A percentile compares a stretch with the other conserved stretches of the same genome.
These are phyloP conservation scores for Suillus discolor DNA, from an alignment of 768 basidiomycete genomes.

Conservation along the genomic window DNA sequence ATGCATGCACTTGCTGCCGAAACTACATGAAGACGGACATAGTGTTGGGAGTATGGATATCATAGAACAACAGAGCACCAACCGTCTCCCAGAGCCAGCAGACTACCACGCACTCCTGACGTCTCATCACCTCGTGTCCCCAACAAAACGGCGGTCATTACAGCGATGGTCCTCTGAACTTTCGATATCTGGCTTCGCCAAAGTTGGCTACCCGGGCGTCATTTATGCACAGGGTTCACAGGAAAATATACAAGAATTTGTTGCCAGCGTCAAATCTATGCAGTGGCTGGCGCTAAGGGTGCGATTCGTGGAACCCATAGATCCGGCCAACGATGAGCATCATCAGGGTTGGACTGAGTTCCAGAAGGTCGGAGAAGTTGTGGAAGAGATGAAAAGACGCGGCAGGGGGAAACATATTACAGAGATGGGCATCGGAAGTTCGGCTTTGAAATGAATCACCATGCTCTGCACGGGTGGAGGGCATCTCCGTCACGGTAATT, in stretches of 20 bases:
- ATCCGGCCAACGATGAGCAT: slow-evolving; percentile 5
- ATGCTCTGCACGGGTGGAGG: neutral
- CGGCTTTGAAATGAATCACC: neutral
- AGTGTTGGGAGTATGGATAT: neutral
- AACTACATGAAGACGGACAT: slow-evolving; percentile 45
- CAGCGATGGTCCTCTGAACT: slow-evolving; percentile 59
- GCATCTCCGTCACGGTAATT: neutral
- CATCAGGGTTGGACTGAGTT: slow-evolving; percentile 56
- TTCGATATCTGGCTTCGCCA: slow-evolving; percentile 64
- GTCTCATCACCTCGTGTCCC: slow-evolving; percentile 72
- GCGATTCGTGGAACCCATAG: slow-evolving; percentile 57
- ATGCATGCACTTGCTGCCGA: slow-evolving; percentile 57
- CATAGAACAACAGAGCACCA: neutral
- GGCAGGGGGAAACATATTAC: slow-evolving; percentile 58
- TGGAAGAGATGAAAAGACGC: slow-evolving; percentile 63
- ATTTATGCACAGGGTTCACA: slow-evolving; percentile 68
- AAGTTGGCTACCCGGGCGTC: slow-evolving; percentile 74
- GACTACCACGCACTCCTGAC: slow-evolving; percentile 65
- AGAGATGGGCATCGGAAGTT: slow-evolving; percentile 66
- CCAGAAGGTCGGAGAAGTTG: slow-evolving; percentile 68
- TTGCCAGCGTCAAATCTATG: slow-evolving; percentile 69
- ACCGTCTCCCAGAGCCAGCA: neutral
- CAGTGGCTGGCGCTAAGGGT: slow-evolving; percentile 76
- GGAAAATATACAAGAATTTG: slow-evolving; percentile 61
- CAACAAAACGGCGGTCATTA: slow-evolving; percentile 60